These are phyloP conservation scores for Lactarius sanguifluus DNA, from an alignment of 768 basidiomycete genomes.

Conservation along the genomic window DNA sequence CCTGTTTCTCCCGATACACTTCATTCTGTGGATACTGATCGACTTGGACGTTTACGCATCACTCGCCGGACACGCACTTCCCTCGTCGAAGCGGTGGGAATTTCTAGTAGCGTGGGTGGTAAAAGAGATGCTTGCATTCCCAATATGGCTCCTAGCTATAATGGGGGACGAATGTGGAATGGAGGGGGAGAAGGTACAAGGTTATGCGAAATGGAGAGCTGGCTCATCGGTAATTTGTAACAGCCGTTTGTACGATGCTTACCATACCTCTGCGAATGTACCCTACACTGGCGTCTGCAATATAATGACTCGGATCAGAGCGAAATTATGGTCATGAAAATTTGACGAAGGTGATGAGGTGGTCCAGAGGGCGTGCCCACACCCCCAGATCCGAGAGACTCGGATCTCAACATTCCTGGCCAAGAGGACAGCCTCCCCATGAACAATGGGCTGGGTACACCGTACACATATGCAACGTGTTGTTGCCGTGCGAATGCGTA, in stretches of 20 bases:
- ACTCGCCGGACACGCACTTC: conserved; percentile 64
- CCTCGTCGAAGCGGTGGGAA: conserved; percentile 45
- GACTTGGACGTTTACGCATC: conserved; percentile 84
- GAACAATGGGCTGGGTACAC: too few species aligned
- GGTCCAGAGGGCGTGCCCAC: too few species aligned
- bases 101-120: conserved; percentile 79
- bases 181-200: conserved; percentile 82
- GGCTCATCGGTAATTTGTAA: conserved; percentile 1
- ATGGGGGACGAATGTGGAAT: conserved; percentile 76
- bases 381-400: too few species aligned
- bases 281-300: too few species aligned
- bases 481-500: too few species aligned
- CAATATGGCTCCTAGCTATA: conserved; percentile 84
- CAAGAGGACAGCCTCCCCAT: too few species aligned
- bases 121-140: conserved; percentile 84
- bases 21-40: conserved; percentile 66
- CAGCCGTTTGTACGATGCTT: not conserved
- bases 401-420: too few species aligned
- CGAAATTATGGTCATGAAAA: too few species aligned
- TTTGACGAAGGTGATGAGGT: too few species aligned
- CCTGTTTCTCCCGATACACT: conserved; percentile 59
- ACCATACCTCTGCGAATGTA: too few species aligned
- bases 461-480: too few species aligned
- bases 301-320: too few species aligned
- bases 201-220: conserved; percentile 66